Conservation (phyloP, 2,329 filamentous ascomycete genomes). For the Diaporthe sp. region DNA sequence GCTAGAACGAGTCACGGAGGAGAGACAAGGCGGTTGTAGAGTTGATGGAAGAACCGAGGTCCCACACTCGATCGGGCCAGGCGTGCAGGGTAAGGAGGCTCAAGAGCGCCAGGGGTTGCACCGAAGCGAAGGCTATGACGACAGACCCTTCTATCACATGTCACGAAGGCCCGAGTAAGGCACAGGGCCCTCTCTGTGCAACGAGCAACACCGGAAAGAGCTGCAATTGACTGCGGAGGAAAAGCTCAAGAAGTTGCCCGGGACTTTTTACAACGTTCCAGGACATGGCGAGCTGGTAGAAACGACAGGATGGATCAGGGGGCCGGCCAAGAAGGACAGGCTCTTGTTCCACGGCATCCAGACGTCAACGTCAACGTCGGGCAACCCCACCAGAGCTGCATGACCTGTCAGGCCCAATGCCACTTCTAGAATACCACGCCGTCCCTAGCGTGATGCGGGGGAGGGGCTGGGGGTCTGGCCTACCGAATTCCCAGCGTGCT, state of each 20-base stretch:
- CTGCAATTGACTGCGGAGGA: not conserved
- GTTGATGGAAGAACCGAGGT: slow-evolving; percentile 31
- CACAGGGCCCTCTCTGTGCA: not conserved
- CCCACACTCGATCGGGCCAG: not conserved
- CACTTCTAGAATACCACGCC: slow-evolving; percentile 10
- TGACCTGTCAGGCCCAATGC: slow-evolving; percentile 1
- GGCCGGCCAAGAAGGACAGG: not conserved
- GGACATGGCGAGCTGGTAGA: not conserved
- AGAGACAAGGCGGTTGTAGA: not conserved
- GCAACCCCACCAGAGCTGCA: slow-evolving; percentile 9
- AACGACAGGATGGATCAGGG: not conserved
- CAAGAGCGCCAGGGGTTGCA: not conserved
- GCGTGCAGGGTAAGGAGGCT: slow-evolving; percentile 26
- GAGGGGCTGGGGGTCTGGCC: slow-evolving; percentile 27
- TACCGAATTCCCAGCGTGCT: slow-evolving; percentile 26
- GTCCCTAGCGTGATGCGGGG: slow-evolving; percentile 32
- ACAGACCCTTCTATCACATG: slow-evolving; percentile 34
- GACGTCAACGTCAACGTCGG: not conserved
- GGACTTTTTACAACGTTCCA: not conserved
- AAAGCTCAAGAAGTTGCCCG: not conserved
- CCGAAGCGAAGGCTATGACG: slow-evolving; percentile 5
- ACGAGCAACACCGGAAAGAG: too few species aligned
- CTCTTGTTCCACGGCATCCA: slow-evolving; percentile 1
- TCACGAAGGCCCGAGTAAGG: not conserved
- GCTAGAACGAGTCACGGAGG: slow-evolving; percentile 2